These are phyloP conservation scores for Herpomyces periplanetae DNA, from an alignment of 2,329 filamentous ascomycete species.

Conservation along the genomic window DNA sequence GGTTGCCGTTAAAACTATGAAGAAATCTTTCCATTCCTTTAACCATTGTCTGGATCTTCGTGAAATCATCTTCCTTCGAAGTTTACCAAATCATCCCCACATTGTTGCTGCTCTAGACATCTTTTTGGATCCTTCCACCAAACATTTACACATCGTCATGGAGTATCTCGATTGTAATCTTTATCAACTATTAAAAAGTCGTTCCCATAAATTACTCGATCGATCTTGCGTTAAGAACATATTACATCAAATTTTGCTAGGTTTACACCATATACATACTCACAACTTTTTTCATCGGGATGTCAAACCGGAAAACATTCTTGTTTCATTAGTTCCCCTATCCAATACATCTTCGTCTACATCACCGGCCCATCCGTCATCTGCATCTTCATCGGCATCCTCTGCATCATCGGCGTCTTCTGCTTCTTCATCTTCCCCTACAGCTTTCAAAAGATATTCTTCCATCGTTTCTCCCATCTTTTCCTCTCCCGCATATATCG, in stretches of 20 bases:
- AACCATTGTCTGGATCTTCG: conserved; percentile 59
- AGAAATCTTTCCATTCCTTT: conserved; percentile 90
- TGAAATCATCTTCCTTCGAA: conserved; percentile 81
- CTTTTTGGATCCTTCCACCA: conserved; percentile 76
- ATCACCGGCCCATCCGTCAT: too few relatives aligned
- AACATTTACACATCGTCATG: conserved; percentile 92
- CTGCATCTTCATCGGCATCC: too few relatives aligned
- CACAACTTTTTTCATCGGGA: conserved; percentile 95
- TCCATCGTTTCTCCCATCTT: conserved; percentile 71
- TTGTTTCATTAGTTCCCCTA: too few relatives aligned
- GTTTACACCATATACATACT: conserved; percentile 81
- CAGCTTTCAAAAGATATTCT: conserved; percentile 69
- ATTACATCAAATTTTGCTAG: conserved; percentile 77
- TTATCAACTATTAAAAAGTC: conserved; percentile 92
- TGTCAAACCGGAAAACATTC: conserved; percentile 94
- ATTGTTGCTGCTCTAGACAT: conserved; percentile 92
- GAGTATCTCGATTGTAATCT: conserved; percentile 99
- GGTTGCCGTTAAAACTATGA: conserved; percentile 99
- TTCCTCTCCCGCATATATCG: conserved; percentile 64
- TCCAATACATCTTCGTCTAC: too few relatives aligned
- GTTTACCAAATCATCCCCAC: conserved; percentile 50
- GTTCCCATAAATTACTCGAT: conserved; percentile 76
- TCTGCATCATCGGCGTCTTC: too few relatives aligned
- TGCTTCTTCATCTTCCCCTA: conserved; percentile 34
- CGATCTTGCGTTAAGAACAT: conserved; percentile 84